A percentile compares a stretch with the other conserved stretches of the same genome.
Conservation (phyloP, 805 yeast species). For the Metschnikowia similis region DNA sequence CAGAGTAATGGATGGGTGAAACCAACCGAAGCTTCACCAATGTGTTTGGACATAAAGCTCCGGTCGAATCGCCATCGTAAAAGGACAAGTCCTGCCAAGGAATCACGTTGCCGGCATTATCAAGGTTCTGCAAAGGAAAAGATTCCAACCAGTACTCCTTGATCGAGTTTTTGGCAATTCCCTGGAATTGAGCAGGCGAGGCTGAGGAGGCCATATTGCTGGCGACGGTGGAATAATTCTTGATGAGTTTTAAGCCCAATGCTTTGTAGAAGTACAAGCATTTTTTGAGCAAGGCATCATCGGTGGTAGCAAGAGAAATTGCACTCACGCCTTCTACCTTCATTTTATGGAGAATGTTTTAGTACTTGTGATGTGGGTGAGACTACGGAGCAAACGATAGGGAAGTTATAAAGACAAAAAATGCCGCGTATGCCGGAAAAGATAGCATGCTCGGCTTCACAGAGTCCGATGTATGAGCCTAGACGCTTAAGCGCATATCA, state of each 20-base stretch:
- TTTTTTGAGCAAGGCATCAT: constrained; percentile 41
- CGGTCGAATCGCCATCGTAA: constrained; percentile 35
- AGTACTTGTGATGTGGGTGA: not conserved
- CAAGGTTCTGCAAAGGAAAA: constrained; percentile 48
- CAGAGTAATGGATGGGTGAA: constrained; percentile 10
- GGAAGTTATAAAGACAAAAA: constrained; percentile 6
- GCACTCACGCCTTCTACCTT: constrained; percentile 42
- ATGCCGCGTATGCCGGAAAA: constrained; percentile 4
- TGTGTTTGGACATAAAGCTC: constrained; percentile 25
- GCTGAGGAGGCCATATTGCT: constrained; percentile 27
- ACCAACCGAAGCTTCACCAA: constrained; percentile 35
- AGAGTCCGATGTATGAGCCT: constrained; percentile 12
- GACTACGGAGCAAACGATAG: constrained; percentile 2
- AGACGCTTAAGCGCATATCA: constrained; percentile 3
- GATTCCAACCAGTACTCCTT: constrained; percentile 71
- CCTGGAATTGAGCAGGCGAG: constrained; percentile 30
- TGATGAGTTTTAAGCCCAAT: constrained; percentile 58
- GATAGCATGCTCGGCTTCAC: constrained; percentile 15
- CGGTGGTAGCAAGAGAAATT: constrained; percentile 57
- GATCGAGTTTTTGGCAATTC: constrained; percentile 62
- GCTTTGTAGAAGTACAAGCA: constrained; percentile 53
- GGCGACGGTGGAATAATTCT: constrained; percentile 54
- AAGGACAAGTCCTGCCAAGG: constrained; percentile 41
- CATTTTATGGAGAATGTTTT: constrained; percentile 4
- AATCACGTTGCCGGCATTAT: constrained; percentile 27